A percentile compares a stretch with the other conserved stretches of the same genome.
Conservation (phyloP, 495 filamentous ascomycete genomes). For the Parachaetomium inaequale region DNA sequence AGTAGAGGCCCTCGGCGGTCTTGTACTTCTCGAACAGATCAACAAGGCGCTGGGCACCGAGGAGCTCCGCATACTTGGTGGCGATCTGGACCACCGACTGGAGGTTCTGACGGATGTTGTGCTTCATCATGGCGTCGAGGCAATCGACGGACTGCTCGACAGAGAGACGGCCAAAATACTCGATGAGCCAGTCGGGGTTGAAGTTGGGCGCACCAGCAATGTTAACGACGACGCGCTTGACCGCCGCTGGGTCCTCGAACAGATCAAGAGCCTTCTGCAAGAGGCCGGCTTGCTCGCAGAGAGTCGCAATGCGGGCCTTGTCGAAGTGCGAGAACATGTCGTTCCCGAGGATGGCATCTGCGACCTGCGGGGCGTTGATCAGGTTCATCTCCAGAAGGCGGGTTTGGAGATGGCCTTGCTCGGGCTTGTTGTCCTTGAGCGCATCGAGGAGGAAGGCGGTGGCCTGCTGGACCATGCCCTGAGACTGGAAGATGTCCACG, state of each 20-base stretch:
- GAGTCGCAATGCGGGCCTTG: constrained; percentile 73
- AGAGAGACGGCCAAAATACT: constrained; percentile 88
- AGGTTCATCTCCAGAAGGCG: constrained; percentile 97
- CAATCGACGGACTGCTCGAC: constrained; percentile 93
- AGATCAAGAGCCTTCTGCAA: constrained; percentile 90
- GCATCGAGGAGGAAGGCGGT: constrained; percentile 96
- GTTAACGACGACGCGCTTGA: constrained; percentile 83
- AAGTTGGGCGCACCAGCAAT: constrained; percentile 77
- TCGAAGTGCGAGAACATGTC: constrained; percentile 98
- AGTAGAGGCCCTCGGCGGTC: constrained; percentile 94
- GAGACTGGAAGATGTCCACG: constrained; percentile 94
- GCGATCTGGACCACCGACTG: constrained; percentile 91
- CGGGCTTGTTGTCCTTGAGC: constrained; percentile 87
- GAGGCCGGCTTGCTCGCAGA: constrained; percentile 89
- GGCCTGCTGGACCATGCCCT: constrained; percentile 95
- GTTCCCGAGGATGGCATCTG: constrained; percentile 94
- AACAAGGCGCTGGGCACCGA: constrained; percentile 86
- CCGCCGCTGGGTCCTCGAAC: constrained; percentile 80
- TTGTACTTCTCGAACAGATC: constrained; percentile 96
- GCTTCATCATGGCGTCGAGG: constrained; percentile 90
- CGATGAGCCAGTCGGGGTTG: constrained; percentile 82
- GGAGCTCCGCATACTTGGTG: constrained; percentile 94
- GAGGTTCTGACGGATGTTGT: constrained; percentile 95
- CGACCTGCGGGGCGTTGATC: constrained; percentile 91
- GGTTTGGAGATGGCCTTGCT: constrained; percentile 90